Evolutionary conservation across 2,329 filamentous ascomycete species (phyloP), one percentile per base, ranked within the genome.

Genomic region (Fusarium buharicum): DNA sequence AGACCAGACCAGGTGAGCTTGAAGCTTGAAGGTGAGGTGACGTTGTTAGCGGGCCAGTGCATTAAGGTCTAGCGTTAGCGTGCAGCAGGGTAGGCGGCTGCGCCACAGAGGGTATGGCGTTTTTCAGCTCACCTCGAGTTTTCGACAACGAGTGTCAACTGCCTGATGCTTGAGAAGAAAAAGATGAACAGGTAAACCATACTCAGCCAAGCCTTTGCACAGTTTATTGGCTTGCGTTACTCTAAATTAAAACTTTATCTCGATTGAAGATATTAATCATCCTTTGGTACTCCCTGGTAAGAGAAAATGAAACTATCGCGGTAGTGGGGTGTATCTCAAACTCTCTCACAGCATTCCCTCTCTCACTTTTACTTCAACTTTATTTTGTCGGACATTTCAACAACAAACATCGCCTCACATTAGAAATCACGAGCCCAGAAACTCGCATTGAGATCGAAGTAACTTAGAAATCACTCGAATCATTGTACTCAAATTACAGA

Each of bases 61-160:
- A 38, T 24, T 47, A 36, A 46, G 36, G 24, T 28, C 44, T 36
- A 36, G 33, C 31, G n/a, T 16, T 34, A 34, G 31, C 27, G 31
- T n/a, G 13, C 31, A 8, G 31, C 38, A 60, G 39, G 16, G 22
- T 30, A 34, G 27, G 17, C 27, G 36, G 34, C 62, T 64, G 62
- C 47, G 62, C 62, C 62, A 66, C 62, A 56, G 9, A 5, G 7
- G 7, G 10, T 55, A 62, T 64, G 62, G 62, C 62, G 52, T 12
- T 13, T 14, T 40, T 24, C 16, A 36, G 17, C 18, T 28, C 24
- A 20, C 11, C 34, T 24, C 22, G 8, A 12, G 10, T 18, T 12
- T 22, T 40, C 22, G 9, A 28, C 6, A 43, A 12, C 20, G 17
- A 37, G 30, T 8, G 30, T 33, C 3, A 37, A 5, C 5, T 14